Evolutionary conservation across 306 rosid species (phyloP), one percentile per base, ranked within the genome.

Genomic region (Cercis canadensis): DNA sequence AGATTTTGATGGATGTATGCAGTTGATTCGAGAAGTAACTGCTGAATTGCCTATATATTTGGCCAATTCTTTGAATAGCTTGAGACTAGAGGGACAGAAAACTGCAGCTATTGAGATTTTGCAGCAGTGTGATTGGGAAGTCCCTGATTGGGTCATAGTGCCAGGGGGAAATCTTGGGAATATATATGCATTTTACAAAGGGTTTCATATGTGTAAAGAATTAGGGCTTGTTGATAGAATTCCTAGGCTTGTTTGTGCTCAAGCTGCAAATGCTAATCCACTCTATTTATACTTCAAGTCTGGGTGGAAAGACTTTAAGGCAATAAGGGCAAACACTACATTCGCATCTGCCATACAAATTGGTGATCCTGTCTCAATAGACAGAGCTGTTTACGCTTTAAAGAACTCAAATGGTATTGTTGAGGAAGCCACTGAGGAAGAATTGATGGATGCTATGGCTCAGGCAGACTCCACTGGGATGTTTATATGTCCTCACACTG

Each of bases 1-100:
- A 4, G 85, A 86, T 46, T 86, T 86, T 45, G 90, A 86, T 49
- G 85, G 87, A 5, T 86, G 90, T 24, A 86, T 86, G 87, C 75
- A 86, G 67, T 60, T 86, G 16, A 86, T 86, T 3, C 72, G 85
- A n/a, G 90, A 82, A 66, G 77, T 86, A 34, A 86, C 90, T 0
- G 51, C 84, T 3, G 87, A 86, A 41, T 65, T 86, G 44, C 90
- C 90, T 1, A 86, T 86, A 62, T 86, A 86, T 59, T 72, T 86
- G 47, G 90, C 90, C 1, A 86, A 86, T 43, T 86, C 90, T n/a
- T 43, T 86, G 67, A 86, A 82, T 18, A 86, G 85, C 32, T 62
- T 86, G 73, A 65, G 90, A 51, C 54, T 86, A 3, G 85, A 86
- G 24, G 90, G 90, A 11, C 83, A 86, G 72, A 86, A 86, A 33